Evolutionary conservation across 2,329 filamentous ascomycete species (phyloP), one percentile per base, ranked within the genome.

Genomic region (Beauveria asiatica): DNA sequence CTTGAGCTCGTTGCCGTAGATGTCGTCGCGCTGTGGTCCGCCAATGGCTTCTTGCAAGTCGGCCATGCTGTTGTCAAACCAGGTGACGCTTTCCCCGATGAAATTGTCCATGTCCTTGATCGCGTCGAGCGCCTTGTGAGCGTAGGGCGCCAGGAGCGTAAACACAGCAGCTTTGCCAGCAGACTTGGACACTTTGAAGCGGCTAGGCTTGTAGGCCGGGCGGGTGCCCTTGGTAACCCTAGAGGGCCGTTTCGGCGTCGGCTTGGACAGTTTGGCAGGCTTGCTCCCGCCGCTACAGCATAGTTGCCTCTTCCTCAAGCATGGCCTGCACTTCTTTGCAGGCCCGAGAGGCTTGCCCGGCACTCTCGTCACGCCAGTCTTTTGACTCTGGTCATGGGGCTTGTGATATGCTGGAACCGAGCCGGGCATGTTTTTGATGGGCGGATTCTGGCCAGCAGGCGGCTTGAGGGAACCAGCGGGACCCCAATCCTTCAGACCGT

Each of bases 1-100:
- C 50, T 53, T 42, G 50, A 53, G 50, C 50, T 53, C 50, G 50
- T 53, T 53, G 37, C 50, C 50, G 50, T 53, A 53, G 5, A 53
- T 53, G 16, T 53, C 50, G 50, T 42, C 8, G 37, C 50, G 50
- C 37, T 53, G 50, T 11, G 50, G 50, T 4, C 59, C 59, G 27
- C 59, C 59, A 16, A 60, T 60, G 33, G 42, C 17, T 33, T 56
- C 51, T 25, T 60, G 59, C 21, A 60, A 21, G 42, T 25, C n/a
- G 3, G 39, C 44, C 42, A 60, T 57, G 51, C 30, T 19, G 25
- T 50, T 23, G 42, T 60, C 59, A 44, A 60, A 56, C 30, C 44
- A 45, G 8, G n/a, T 51, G 19, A 60, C 45, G 42, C 25, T 44
- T n/a, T 57, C 23, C 2, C 59, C 52, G 52, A 60, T 45, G 42